Conservation (phyloP, 495 filamentous ascomycete genomes). For the Aspergillus ellipticus region DNA sequence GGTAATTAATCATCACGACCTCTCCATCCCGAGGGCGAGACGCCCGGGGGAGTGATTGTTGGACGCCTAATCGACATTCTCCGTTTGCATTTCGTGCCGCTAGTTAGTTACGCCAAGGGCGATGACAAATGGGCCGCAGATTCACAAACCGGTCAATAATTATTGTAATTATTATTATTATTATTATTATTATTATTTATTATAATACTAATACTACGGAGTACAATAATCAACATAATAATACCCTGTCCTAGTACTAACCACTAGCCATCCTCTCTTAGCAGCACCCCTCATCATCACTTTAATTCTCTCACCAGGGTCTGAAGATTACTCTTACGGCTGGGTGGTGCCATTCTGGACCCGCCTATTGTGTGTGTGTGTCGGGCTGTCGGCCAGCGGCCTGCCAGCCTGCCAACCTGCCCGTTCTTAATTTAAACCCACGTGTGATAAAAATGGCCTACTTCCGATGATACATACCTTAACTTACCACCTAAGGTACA, state of each 20-base stretch:
- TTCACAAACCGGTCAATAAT: no score
- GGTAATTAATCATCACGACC: no score
- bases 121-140: neutral
- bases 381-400: neutral
- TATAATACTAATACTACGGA: no score
- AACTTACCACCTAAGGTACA: no score
- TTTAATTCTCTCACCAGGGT: neutral
- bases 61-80: neutral
- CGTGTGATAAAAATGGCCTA: neutral
- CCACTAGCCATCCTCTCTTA: neutral
- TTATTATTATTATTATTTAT: no score
- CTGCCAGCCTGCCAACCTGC: neutral
- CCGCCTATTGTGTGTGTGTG: conserved; percentile 1
- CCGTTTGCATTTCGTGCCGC: neutral
- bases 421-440: neutral
- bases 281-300: neutral
- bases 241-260: no score
- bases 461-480: no score
- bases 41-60: neutral
- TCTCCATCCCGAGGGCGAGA: no score
- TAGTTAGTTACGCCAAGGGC: neutral
- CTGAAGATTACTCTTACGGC: conserved; percentile 14
- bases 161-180: no score
- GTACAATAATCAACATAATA: no score
- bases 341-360: conserved; percentile 3